Base-by-base conservation (phyloP, 2,329 filamentous ascomycete genomes). In the Teratosphaeria pseudoeucalypti region DNA sequence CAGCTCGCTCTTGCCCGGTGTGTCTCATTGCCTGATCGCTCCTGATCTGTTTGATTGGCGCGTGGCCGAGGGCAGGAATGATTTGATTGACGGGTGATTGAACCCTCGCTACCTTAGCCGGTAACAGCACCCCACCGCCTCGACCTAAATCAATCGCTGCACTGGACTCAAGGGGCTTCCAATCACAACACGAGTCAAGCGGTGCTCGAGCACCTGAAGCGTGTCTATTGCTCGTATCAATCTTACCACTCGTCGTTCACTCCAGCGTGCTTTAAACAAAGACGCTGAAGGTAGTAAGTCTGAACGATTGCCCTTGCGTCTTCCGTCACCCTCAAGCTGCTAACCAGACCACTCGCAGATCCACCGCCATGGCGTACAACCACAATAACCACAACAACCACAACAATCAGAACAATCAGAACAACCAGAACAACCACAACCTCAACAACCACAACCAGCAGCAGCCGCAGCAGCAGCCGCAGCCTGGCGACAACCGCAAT, bases 401-500 rank as follows among this genome's bases (percentile, higher is more conserved):
- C 2, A 32, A 32, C 29, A 32, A 32, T 3, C 4, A 32, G 23
- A 23, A 64, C 62, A 61, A 61, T 34, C 54, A 59, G 47, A 3
- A 29, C 27, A 29, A 29, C 27, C 27, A 29, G 3, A 29, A 32
- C 29, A 32, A 32, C 29, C 29, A 3, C 29, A 32, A 32, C 29
- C 0, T 2, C 23, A 23, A 23, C 23, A 23, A 23, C 23, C 2
- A 23, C 23, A 23, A 23, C 23, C 23, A 23, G 23, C 23, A 1
- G 23, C 65, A 65, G 55, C 60, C 62, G 53, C 64, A 65, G 55
- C 63, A 63, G 61, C 64, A 66, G 54, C 64, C 65, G 58, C 61
- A 61, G 47, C 64, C 65, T 58, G 58, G 59, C 43, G 68, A 71
- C 61, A 63, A 60, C 54, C 66, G 68, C 59, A 71, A 73, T 57